Evolutionary conservation across 139 green algal genomes (phyloP).

Genomic region (Astrephomene gubernaculifera): DNA sequence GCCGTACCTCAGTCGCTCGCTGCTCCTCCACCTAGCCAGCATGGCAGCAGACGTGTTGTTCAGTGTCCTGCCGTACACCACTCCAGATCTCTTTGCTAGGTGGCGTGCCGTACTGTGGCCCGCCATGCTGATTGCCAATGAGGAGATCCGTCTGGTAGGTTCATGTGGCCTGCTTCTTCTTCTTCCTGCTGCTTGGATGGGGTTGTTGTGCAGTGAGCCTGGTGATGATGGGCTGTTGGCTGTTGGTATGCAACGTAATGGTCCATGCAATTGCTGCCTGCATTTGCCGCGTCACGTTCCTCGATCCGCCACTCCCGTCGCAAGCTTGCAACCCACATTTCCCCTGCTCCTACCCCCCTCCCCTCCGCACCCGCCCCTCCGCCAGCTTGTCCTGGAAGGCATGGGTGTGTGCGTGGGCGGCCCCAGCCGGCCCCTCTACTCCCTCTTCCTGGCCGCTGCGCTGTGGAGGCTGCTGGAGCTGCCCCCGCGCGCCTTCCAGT

Average conservation of each 20-base stretch:
- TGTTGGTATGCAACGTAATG: too few relatives aligned
- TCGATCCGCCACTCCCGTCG: too few relatives aligned
- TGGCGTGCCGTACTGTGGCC: conserved; percentile 18
- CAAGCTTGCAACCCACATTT: too few relatives aligned
- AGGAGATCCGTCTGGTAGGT: conserved; percentile 37
- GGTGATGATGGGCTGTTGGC: too few relatives aligned
- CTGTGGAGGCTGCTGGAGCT: conserved; percentile 45
- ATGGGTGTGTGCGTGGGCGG: conserved; percentile 35
- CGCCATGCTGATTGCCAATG: neutral
- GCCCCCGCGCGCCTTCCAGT: conserved; percentile 20
- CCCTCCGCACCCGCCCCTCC: neutral
- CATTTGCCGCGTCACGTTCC: too few relatives aligned
- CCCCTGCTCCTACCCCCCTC: neutral
- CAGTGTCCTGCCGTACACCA: neutral
- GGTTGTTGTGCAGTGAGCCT: too few relatives aligned
- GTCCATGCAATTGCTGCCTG: too few relatives aligned
- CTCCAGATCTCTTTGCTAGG: neutral
- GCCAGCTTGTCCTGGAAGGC: conserved; percentile 28
- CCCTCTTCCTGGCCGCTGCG: conserved; percentile 18
- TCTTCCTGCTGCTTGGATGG: too few relatives aligned
- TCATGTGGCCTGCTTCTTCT: too few relatives aligned
- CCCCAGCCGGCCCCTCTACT: conserved; percentile 15
- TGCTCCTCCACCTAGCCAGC: conserved; percentile 1
- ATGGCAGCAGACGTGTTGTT: neutral
- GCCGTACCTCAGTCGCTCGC: too few relatives aligned